Conservation (phyloP, 148 eudicot species). For the Suaeda aralocaspica region DNA sequence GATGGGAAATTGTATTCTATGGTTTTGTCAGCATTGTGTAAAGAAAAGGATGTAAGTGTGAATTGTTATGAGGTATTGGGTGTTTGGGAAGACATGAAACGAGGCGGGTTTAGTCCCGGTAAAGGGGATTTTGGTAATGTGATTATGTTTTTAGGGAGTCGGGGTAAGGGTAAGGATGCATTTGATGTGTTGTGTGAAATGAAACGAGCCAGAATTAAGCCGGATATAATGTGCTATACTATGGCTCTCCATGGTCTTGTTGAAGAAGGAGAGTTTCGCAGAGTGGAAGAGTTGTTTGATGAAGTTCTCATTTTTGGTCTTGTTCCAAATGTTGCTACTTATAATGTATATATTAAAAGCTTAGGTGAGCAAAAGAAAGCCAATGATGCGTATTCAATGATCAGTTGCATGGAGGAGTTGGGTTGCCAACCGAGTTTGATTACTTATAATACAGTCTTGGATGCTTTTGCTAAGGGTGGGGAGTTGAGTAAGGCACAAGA, state of each 20-base stretch:
- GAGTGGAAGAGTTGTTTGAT: conserved; percentile 55
- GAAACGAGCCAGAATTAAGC: conserved; percentile 48
- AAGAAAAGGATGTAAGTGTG: conserved; percentile 17
- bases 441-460: conserved; percentile 39
- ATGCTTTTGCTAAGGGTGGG: conserved; percentile 35
- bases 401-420: conserved; percentile 44
- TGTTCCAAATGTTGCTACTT: conserved; percentile 50
- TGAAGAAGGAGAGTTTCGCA: conserved; percentile 26
- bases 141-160: conserved; percentile 40
- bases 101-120: conserved; percentile 36
- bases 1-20: conserved; percentile 40
- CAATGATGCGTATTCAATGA: conserved; percentile 42
- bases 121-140: conserved; percentile 47
- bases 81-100: conserved; percentile 38
- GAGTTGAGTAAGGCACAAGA: conserved; percentile 31
- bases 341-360: conserved; percentile 48
- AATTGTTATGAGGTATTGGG: conserved; percentile 29
- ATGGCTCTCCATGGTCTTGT: conserved; percentile 42
- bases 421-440: conserved; percentile 44
- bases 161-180: conserved; percentile 42
- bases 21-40: conserved; percentile 39
- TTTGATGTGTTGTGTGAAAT: conserved; percentile 38
- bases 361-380: conserved; percentile 47
- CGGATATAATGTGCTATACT: conserved; percentile 41
- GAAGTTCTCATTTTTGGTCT: conserved; percentile 60